Conservation (phyloP, 2,329 filamentous ascomycete species). For the Zymoseptoria passerinii region DNA sequence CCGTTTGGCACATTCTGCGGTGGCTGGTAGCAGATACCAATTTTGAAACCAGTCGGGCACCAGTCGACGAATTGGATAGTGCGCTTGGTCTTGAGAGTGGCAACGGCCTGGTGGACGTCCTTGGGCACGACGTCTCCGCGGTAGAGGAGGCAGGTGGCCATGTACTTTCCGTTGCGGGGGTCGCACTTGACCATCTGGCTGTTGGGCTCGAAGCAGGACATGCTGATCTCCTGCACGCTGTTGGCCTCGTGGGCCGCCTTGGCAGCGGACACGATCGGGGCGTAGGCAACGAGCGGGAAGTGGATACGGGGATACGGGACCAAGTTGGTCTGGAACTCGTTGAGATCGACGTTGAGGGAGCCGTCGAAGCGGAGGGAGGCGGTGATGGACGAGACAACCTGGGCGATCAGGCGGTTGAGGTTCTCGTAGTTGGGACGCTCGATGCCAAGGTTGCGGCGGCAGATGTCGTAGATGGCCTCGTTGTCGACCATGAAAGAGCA, state of each 20-base stretch:
- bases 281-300: constrained; percentile 96
- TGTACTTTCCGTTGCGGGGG: constrained; percentile 98
- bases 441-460: constrained; percentile 92
- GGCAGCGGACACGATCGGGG: constrained; percentile 85
- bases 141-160: constrained; percentile 97
- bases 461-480: constrained; percentile 99
- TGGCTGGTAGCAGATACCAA: constrained; percentile 99
- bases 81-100: constrained; percentile 96
- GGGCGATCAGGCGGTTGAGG: constrained; percentile 95
- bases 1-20: constrained; percentile 93
- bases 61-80: constrained; percentile 99
- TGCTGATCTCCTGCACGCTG: constrained; percentile 96
- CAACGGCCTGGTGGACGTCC: constrained; percentile 85
- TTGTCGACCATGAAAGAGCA: constrained; percentile 99
- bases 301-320: constrained; percentile 98
- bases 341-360: constrained; percentile 96
- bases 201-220: constrained; percentile 98
- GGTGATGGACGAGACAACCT: constrained; percentile 98
- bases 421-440: constrained; percentile 98
- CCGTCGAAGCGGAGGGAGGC: constrained; percentile 97
- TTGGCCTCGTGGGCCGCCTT: constrained; percentile 98
- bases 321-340: constrained; percentile 99
- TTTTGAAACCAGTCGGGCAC: constrained; percentile 99
- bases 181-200: constrained; percentile 99
- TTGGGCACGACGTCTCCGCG: constrained; percentile 96